phyloP scores from a whole-genome alignment of 2,329 filamentous ascomycete genomes.

The Trichoderma brevicompactum region DNA sequence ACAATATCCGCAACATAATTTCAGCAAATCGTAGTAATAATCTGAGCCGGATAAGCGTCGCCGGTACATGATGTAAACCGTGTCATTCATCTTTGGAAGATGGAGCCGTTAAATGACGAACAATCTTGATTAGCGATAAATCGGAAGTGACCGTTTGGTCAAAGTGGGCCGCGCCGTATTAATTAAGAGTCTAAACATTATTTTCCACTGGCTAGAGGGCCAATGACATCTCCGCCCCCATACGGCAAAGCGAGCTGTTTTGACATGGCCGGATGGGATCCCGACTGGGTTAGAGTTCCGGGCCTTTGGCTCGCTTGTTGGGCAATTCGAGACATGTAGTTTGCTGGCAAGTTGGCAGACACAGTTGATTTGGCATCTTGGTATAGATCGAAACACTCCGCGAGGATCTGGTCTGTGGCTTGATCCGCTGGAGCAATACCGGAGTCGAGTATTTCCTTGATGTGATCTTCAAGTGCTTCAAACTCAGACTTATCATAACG shows the following conservation, averaged over 20 bases:
- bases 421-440: conserved; percentile 50
- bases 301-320: not conserved
- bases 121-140: conserved; percentile 8
- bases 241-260: conserved; percentile 3
- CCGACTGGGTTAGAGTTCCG: not conserved
- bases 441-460: conserved; percentile 55
- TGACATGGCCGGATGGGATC: not conserved
- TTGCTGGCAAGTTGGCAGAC: conserved; percentile 52
- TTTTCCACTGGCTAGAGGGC: not conserved
- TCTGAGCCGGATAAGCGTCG: not conserved
- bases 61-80: conserved; percentile 18
- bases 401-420: conserved; percentile 52
- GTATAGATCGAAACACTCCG: conserved; percentile 53
- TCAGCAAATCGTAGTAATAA: not conserved
- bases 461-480: conserved; percentile 53
- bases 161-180: not conserved
- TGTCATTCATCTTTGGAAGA: conserved; percentile 22
- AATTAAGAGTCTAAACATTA: conserved; percentile 5
- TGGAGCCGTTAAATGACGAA: conserved; percentile 21
- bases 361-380: conserved; percentile 53
- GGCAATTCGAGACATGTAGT: conserved; percentile 41
- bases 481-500: conserved; percentile 56
- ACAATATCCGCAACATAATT: not conserved
- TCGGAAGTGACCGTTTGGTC: not conserved
- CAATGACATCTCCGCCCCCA: not conserved